These are phyloP conservation scores for Russula lepida DNA, from an alignment of 768 basidiomycete species.

Conservation along the genomic window DNA sequence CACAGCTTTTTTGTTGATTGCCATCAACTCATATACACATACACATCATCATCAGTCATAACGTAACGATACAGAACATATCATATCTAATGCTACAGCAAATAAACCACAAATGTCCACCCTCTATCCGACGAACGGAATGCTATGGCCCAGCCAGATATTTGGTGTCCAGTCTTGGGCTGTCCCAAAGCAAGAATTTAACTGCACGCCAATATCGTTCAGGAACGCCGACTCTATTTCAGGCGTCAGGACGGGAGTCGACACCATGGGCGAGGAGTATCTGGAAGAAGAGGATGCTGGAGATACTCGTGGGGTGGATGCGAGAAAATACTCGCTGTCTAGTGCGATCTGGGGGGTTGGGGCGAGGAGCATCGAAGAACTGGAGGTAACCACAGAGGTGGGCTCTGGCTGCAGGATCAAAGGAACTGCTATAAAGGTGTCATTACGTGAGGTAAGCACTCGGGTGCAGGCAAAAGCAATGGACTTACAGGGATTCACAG, in stretches of 20 bases:
- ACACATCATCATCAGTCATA: too few relatives aligned
- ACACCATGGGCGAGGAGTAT: constrained; percentile 7
- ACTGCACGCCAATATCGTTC: neutral
- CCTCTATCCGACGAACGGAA: neutral
- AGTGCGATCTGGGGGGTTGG: neutral
- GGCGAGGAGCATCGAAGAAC: neutral
- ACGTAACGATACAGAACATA: constrained; percentile 2
- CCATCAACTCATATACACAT: constrained; percentile 6
- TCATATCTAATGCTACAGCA: constrained; percentile 1
- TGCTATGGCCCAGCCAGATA: constrained; percentile 3
- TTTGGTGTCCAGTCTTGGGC: neutral
- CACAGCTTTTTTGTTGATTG: constrained; percentile 5
- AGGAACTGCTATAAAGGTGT: neutral
- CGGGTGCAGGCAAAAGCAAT: neutral
- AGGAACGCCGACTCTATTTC: neutral
- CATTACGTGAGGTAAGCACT: neutral
- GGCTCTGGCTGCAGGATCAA: neutral
- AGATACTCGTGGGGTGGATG: neutral
- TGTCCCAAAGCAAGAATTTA: neutral
- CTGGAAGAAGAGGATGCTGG: constrained; percentile 4
- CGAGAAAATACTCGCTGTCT: neutral
- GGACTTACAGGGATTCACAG: neutral
- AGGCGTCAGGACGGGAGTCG: neutral
- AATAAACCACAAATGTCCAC: neutral
- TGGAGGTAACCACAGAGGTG: neutral